These are phyloP conservation scores for Lignosus rhinocerotis DNA, from an alignment of 1,284 basidiomycete species.

Conservation along the genomic window DNA sequence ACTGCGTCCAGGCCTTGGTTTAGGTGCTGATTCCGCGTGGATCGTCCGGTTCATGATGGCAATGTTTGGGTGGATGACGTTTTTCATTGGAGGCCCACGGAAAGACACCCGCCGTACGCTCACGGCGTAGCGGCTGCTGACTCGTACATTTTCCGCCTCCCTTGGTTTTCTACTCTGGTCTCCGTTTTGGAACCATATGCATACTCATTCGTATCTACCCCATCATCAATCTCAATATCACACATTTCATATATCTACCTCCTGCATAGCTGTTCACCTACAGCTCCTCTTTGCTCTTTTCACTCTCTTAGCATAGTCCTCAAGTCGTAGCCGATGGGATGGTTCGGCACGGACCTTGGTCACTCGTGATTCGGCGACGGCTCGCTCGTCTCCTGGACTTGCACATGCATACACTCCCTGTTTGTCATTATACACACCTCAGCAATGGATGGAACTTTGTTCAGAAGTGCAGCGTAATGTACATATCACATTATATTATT, in stretches of 20 bases:
- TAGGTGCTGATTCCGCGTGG: constrained; percentile 74
- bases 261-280: neutral
- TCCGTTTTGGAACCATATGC: neutral
- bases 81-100: constrained; percentile 37
- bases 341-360: constrained; percentile 6
- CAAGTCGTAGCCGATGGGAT: constrained; percentile 3
- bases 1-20: constrained; percentile 62
- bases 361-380: constrained; percentile 2
- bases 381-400: constrained; percentile 6
- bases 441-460: constrained; percentile 8
- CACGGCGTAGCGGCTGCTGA: constrained; percentile 4
- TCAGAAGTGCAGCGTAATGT: constrained; percentile 5
- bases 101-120: constrained; percentile 14
- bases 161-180: neutral
- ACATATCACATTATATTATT: constrained; percentile 6
- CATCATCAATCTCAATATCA: neutral
- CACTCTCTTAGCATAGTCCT: constrained; percentile 5
- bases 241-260: neutral
- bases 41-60: constrained; percentile 76
- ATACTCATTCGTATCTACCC: neutral
- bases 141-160: neutral
- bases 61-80: constrained; percentile 74
- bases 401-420: constrained; percentile 12
- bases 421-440: constrained; percentile 3
- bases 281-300: neutral